Percentiles rank a stretch among this genome's conserved stretches.
Conservation (phyloP, 805 yeast genomes). For the Myxozyma neglecta region DNA sequence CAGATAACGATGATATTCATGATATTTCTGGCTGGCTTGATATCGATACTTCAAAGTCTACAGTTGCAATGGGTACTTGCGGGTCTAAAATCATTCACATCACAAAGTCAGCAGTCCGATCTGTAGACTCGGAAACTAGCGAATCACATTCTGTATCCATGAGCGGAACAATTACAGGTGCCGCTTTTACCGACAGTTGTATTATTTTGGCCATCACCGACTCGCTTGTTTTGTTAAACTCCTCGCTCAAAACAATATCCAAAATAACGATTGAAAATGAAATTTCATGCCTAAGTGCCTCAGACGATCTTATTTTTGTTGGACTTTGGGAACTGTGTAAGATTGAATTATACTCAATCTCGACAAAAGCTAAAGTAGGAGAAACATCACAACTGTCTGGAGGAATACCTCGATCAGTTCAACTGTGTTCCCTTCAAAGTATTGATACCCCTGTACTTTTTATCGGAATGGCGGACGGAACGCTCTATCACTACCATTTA, state of each 20-base stretch:
- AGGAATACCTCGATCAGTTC: conserved; percentile 24
- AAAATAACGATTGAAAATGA: conserved; percentile 5
- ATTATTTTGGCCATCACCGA: conserved; percentile 8
- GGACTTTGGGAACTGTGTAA: conserved; percentile 23
- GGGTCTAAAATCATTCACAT: conserved; percentile 10
- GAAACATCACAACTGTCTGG: conserved; percentile 12
- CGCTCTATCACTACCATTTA: conserved; percentile 17
- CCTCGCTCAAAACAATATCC: neutral
- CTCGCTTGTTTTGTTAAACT: neutral
- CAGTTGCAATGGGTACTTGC: conserved; percentile 10
- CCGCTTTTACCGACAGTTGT: conserved; percentile 2
- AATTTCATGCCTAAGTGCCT: conserved; percentile 20
- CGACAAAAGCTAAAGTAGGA: conserved; percentile 3
- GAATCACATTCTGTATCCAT: neutral
- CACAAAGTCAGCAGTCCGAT: neutral
- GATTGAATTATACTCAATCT: conserved; percentile 5
- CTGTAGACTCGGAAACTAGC: neutral
- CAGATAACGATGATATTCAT: conserved; percentile 7
- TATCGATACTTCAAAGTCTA: conserved; percentile 13
- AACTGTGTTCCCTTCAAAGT: conserved; percentile 12
- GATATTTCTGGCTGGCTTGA: conserved; percentile 19
- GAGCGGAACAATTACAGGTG: conserved; percentile 12
- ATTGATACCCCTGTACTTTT: conserved; percentile 16
- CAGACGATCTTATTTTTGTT: conserved; percentile 12
- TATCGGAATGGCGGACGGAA: conserved; percentile 31